Evolutionary conservation across 2,329 filamentous ascomycete genomes (phyloP).

Genomic region (Hypoxylon sp.): DNA sequence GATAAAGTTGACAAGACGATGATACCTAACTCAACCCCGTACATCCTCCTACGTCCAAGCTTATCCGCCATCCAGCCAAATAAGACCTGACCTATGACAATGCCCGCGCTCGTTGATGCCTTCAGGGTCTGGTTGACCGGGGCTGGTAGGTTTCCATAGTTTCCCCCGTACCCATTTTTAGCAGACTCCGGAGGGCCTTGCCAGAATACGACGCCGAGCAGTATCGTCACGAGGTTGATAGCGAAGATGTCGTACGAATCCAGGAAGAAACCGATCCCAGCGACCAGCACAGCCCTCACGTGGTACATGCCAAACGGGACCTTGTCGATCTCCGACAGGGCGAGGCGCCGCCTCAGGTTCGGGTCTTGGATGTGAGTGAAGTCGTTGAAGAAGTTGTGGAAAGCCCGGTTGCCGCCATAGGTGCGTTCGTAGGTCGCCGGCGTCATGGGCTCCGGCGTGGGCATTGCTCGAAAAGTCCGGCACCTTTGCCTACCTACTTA

Average conservation of each 20-base stretch:
- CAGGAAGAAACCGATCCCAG: conserved; percentile 84
- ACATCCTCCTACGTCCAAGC: conserved; percentile 82
- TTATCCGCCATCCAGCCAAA: conserved; percentile 82
- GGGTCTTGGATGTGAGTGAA: conserved; percentile 73
- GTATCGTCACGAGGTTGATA: conserved; percentile 75
- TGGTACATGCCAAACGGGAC: conserved; percentile 80
- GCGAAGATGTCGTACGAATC: conserved; percentile 86
- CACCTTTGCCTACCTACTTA: conserved; percentile 4
- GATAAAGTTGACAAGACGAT: conserved; percentile 76
- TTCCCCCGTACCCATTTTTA: conserved; percentile 58
- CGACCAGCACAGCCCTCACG: conserved; percentile 76
- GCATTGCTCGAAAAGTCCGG: conserved; percentile 37
- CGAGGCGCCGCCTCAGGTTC: conserved; percentile 78
- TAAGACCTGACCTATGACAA: conserved; percentile 77
- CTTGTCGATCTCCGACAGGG: conserved; percentile 82
- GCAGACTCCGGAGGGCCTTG: conserved; percentile 52
- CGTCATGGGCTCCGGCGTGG: conserved; percentile 52
- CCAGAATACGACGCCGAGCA: conserved; percentile 83
- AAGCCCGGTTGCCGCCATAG: conserved; percentile 71
- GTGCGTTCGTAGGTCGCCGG: conserved; percentile 53
- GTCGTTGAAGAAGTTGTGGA: conserved; percentile 79
- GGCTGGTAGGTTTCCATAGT: conserved; percentile 66
- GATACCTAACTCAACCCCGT: conserved; percentile 77
- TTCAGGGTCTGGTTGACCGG: conserved; percentile 78
- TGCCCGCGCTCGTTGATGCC: conserved; percentile 81